Percentiles rank a stretch among this genome's conserved stretches.
Evolutionary conservation across 164 flowering plant genomes (phyloP).

Genomic region (Saururus chinensis): DNA sequence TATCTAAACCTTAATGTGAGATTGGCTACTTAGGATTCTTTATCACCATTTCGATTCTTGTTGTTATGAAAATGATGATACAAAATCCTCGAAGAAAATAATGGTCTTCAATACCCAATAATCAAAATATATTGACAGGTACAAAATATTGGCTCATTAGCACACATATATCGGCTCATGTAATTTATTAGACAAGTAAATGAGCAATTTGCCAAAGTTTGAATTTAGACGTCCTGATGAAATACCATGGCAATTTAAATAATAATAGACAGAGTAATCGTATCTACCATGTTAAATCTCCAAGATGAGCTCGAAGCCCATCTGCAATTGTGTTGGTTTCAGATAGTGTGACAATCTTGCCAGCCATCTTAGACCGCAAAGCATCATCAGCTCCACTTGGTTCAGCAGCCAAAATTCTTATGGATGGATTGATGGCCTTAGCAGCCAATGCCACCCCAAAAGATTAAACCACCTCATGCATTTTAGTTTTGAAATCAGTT

Average conservation of each 20-base stretch:
- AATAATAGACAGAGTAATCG: background rate
- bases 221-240: too few relatives aligned
- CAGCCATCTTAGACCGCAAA: slow-evolving; percentile 73
- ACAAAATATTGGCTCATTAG: too few relatives aligned
- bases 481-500: background rate
- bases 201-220: too few relatives aligned
- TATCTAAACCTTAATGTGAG: too few relatives aligned
- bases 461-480: slow-evolving; percentile 86
- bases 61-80: too few relatives aligned
- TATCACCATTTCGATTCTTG: too few relatives aligned
- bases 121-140: too few relatives aligned
- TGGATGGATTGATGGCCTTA: slow-evolving; percentile 71
- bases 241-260: background rate
- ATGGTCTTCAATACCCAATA: too few relatives aligned
- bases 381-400: slow-evolving; percentile 95
- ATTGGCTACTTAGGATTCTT: too few relatives aligned
- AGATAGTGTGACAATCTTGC: slow-evolving; percentile 47
- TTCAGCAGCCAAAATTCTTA: slow-evolving; percentile 79
- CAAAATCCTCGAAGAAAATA: too few relatives aligned
- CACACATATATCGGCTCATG: too few relatives aligned
- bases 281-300: slow-evolving; percentile 74
- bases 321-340: slow-evolving; percentile 71
- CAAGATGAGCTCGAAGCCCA: slow-evolving; percentile 91
- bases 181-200: too few relatives aligned
- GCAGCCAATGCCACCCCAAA: slow-evolving; percentile 91